A percentile compares a stretch with the other conserved stretches of the same genome.
These are phyloP conservation scores for Furcasterigmium sp. DNA, from an alignment of 2,329 filamentous ascomycete species.

Conservation along the genomic window DNA sequence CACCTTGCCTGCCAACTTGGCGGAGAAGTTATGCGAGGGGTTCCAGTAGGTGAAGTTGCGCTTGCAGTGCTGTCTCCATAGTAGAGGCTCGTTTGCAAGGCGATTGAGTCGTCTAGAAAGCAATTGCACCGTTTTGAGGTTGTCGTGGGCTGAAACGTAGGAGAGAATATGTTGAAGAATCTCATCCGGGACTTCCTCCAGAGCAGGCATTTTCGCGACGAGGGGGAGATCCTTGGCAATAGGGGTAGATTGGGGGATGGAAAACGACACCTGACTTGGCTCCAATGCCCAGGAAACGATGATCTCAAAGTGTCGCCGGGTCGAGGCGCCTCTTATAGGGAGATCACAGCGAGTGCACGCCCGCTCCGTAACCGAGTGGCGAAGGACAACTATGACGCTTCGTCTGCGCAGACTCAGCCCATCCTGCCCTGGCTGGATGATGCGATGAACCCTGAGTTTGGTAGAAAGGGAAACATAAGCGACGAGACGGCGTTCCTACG, in stretches of 20 bases:
- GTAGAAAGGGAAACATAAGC: not conserved
- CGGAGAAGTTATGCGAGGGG: slow-evolving; percentile 51
- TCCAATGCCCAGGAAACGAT: not conserved
- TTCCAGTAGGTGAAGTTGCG: slow-evolving; percentile 72
- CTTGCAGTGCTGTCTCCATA: slow-evolving; percentile 77
- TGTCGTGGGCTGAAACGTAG: slow-evolving; percentile 52
- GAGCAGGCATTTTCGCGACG: slow-evolving; percentile 21
- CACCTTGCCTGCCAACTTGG: slow-evolving; percentile 48
- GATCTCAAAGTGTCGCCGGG: not conserved
- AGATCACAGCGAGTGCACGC: too few species aligned
- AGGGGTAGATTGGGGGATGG: not conserved
- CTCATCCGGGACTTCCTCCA: slow-evolving; percentile 68
- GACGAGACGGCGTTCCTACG: too few species aligned
- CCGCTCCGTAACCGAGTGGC: not conserved
- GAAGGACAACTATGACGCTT: not conserved
- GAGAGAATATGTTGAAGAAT: slow-evolving; percentile 74
- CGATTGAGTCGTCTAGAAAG: slow-evolving; percentile 60
- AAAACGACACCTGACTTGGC: not conserved
- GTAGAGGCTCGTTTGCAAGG: slow-evolving; percentile 63
- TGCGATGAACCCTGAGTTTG: too few species aligned
- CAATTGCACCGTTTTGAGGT: slow-evolving; percentile 39
- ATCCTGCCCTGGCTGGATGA: not conserved
- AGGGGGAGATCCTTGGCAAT: not conserved
- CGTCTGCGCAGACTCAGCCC: not conserved
- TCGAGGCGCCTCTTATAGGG: too few species aligned